A percentile compares a stretch with the other conserved stretches of the same genome.
Conservation (phyloP, 495 filamentous ascomycete genomes). For the Acidiella bohemica region DNA sequence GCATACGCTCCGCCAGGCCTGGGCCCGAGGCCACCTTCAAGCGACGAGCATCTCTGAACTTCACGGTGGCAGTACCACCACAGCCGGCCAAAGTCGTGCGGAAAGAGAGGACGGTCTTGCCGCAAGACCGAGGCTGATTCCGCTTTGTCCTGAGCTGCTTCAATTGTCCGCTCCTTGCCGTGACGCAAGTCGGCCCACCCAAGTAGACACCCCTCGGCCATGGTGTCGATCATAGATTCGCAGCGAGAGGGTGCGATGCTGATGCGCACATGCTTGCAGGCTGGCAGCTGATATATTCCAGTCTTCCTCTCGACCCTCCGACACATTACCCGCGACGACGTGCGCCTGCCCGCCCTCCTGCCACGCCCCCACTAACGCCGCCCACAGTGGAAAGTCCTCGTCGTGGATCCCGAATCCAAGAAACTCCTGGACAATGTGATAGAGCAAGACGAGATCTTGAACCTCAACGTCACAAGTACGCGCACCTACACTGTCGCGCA, state of each 20-base stretch:
- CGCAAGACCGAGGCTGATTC: too few species aligned
- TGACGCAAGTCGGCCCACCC: neutral
- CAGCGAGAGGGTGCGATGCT: slow-evolving; percentile 26
- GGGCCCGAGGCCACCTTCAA: neutral
- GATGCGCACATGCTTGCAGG: neutral
- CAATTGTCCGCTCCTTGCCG: neutral
- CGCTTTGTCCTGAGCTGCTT: neutral
- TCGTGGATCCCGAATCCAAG: slow-evolving; percentile 67
- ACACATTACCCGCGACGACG: slow-evolving; percentile 45
- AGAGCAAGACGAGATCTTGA: slow-evolving; percentile 89
- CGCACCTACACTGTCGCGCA: neutral
- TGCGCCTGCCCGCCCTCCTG: slow-evolving; percentile 23
- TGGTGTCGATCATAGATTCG: slow-evolving; percentile 30
- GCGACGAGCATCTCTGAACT: too few species aligned
- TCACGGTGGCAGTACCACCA: too few species aligned
- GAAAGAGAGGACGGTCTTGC: too few species aligned
- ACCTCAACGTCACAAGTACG: slow-evolving; percentile 84
- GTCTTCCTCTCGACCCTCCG: slow-evolving; percentile 48
- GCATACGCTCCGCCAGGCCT: neutral
- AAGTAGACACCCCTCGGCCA: slow-evolving; percentile 5
- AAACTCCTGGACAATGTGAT: slow-evolving; percentile 75
- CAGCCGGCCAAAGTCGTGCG: too few species aligned
- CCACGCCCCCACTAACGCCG: slow-evolving; percentile 18
- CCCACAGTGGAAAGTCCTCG: slow-evolving; percentile 83
- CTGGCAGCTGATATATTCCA: slow-evolving; percentile 26